Conservation (phyloP, 78 protist species). For the Isochrysis galbana region DNA sequence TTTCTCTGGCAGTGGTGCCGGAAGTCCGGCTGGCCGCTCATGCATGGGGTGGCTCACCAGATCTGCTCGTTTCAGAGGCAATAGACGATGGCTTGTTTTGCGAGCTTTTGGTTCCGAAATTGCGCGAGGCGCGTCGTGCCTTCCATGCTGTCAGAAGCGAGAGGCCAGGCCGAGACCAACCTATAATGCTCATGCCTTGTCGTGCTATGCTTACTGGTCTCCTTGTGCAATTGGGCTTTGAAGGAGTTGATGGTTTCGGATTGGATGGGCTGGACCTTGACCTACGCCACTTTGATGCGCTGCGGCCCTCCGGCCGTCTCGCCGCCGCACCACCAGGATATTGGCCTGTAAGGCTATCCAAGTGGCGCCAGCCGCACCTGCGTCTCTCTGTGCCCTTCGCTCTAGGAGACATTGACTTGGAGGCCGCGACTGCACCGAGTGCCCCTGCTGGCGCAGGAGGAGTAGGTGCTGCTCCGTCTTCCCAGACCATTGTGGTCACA, state of each 20-base stretch:
- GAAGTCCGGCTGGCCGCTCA: background rate
- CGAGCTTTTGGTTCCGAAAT: background rate
- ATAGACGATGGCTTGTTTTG: background rate
- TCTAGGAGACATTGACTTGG: background rate
- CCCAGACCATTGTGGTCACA: background rate
- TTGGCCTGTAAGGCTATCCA: background rate
- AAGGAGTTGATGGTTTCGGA: background rate
- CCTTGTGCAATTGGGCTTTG: background rate
- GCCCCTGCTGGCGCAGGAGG: background rate
- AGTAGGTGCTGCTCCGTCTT: background rate
- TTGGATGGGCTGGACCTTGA: background rate
- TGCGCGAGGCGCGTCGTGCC: background rate
- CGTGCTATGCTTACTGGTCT: background rate
- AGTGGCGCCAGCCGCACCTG: background rate
- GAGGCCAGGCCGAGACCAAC: background rate
- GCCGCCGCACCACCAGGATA: background rate
- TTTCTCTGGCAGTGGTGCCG: background rate
- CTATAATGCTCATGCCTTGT: background rate
- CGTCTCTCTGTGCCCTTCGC: background rate
- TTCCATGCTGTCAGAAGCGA: background rate
- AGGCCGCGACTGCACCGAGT: background rate
- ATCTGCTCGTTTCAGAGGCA: background rate
- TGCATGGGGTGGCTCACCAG: background rate
- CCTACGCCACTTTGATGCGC: background rate
- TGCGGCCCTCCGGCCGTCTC: background rate